These are phyloP conservation scores for Pseudogymnoascus sp. DNA, from an alignment of 2,329 filamentous ascomycete species.

Conservation along the genomic window DNA sequence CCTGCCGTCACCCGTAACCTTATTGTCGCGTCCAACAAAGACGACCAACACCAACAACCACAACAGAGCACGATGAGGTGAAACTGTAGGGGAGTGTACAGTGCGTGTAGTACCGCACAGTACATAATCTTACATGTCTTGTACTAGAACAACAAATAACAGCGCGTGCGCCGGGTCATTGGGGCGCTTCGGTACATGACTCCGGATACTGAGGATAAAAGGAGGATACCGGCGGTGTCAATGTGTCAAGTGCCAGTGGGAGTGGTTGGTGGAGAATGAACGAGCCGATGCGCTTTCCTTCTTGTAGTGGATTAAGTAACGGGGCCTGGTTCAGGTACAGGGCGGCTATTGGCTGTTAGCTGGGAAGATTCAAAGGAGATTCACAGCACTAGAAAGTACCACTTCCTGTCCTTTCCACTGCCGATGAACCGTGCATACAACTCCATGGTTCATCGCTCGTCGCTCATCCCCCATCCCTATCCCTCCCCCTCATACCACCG, in stretches of 20 bases:
- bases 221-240: background rate
- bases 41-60: background rate
- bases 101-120: background rate
- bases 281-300: background rate
- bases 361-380: no score
- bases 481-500: background rate
- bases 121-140: no score
- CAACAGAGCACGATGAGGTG: background rate
- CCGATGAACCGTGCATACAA: conserved; percentile 1
- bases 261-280: background rate
- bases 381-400: background rate
- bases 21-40: background rate
- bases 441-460: conserved; percentile 5
- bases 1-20: background rate
- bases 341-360: background rate
- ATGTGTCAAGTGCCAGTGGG: background rate
- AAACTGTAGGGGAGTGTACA: background rate
- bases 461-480: background rate
- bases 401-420: background rate
- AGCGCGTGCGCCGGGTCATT: background rate
- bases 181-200: background rate
- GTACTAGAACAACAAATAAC: background rate
- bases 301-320: background rate
- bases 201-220: background rate
- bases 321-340: background rate